Base-by-base conservation (phyloP, 2,329 filamentous ascomycete species). In the Alternaria postmessia region DNA sequence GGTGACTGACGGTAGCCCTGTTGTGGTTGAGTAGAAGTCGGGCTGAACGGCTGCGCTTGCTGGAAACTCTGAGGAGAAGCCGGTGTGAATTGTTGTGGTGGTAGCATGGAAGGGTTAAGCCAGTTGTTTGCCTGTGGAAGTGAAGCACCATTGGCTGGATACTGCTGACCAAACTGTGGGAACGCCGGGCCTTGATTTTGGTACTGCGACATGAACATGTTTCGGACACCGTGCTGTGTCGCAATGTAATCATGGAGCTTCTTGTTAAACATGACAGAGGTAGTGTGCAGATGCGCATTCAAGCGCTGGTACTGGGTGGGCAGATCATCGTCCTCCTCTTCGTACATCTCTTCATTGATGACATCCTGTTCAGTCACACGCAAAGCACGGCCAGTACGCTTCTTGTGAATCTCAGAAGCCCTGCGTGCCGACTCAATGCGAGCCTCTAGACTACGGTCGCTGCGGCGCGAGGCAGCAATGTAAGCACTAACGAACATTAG, bases 291-390 rank as follows among this genome's bases (percentile, higher is more conserved):
- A 68, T 89, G 85, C 3, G 87, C 83, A 14, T 87, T 87, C 32
- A 92, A 80, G 14, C 87, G 82, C 59, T 88, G 84, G 72, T 89
- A 91, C 54, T 88, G 87, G 61, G 87, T 84, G 1, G 90, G 88
- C 24, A 92, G 75, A 57, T 94, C 91, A 68, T 96, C 92, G 54
- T 96, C 93, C 73, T 96, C 92, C 78, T 97, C 94, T 73, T 97
- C 93, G 75, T 97, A 97, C 92, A 97, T 96, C 76, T 96, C 93
- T 76, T 97, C 94, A 64, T 92, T 93, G 68, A 91, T 83, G 12
- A 97, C 93, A 79, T 95, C 93, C 72, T 95, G 87, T 77, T 94
- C 91, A 26, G 90, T 93, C 59, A 97, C 91, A 68, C 89, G 89
- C 61, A 97, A 85, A 2, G 86, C 88, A 68, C 93, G 91, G 39